These are phyloP conservation scores for Penicillium capsulatum DNA, from an alignment of 2,329 filamentous ascomycete genomes.

Conservation along the genomic window DNA sequence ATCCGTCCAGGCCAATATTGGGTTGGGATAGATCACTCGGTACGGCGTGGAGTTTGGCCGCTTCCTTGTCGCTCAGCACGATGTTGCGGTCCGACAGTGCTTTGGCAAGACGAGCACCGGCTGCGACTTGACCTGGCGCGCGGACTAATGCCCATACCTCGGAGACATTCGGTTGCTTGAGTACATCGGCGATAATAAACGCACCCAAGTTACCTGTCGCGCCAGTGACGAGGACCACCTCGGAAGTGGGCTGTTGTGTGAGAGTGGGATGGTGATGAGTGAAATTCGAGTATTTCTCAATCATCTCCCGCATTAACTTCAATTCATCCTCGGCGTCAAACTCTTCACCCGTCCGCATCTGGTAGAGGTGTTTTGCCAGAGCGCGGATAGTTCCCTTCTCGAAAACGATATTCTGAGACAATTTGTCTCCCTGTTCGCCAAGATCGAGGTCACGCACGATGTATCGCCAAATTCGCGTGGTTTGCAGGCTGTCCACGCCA, in stretches of 20 bases:
- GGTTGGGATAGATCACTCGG: slow-evolving; percentile 46
- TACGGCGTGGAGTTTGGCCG: slow-evolving; percentile 46
- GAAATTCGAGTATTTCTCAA: slow-evolving; percentile 45
- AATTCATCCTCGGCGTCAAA: slow-evolving; percentile 36
- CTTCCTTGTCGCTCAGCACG: slow-evolving; percentile 18
- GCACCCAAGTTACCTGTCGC: slow-evolving; percentile 63
- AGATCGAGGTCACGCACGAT: slow-evolving; percentile 53
- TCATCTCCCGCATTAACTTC: slow-evolving; percentile 46
- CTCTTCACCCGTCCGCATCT: slow-evolving; percentile 39
- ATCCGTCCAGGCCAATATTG: slow-evolving; percentile 48
- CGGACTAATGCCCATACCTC: slow-evolving; percentile 57
- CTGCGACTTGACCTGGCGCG: slow-evolving; percentile 37
- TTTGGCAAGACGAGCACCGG: slow-evolving; percentile 43
- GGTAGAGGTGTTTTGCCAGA: slow-evolving; percentile 46
- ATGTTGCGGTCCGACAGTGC: slow-evolving; percentile 40
- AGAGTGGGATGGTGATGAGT: slow-evolving; percentile 23
- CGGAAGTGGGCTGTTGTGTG: slow-evolving; percentile 23
- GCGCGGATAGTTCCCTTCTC: slow-evolving; percentile 51
- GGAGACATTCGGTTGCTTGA: slow-evolving; percentile 33
- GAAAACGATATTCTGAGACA: slow-evolving; percentile 58
- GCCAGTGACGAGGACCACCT: slow-evolving; percentile 54
- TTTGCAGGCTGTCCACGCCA: slow-evolving; percentile 58
- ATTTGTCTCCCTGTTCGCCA: slow-evolving; percentile 34
- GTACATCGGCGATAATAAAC: slow-evolving; percentile 51
- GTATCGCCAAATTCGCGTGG: slow-evolving; percentile 52